Conservation (phyloP, 2,329 filamentous ascomycete genomes). For the Drechslerella stenobrocha region DNA sequence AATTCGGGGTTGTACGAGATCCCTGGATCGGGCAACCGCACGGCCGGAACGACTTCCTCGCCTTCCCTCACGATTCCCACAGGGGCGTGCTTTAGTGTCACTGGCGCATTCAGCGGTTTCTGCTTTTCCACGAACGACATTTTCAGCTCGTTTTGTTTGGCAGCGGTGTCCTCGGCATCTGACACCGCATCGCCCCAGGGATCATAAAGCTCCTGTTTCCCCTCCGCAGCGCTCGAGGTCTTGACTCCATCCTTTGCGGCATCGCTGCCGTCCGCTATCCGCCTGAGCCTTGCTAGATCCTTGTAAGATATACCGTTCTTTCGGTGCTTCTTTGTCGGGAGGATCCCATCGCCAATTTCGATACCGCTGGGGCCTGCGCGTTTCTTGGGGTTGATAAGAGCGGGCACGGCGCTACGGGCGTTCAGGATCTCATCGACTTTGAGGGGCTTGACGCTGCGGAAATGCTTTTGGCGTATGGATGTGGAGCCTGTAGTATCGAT, state of each 20-base stretch:
- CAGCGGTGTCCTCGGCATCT: conserved; percentile 51
- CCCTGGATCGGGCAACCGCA: conserved; percentile 76
- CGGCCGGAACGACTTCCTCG: conserved; percentile 71
- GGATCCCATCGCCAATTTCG: conserved; percentile 64
- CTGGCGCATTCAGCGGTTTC: conserved; percentile 70
- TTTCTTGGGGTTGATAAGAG: conserved; percentile 74
- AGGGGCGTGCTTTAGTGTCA: conserved; percentile 74
- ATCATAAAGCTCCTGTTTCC: conserved; percentile 70
- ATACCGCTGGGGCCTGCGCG: conserved; percentile 59
- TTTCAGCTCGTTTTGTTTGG: conserved; percentile 60
- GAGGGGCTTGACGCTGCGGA: conserved; percentile 73
- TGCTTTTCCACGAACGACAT: conserved; percentile 66
- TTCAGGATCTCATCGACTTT: conserved; percentile 91
- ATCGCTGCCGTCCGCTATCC: conserved; percentile 75
- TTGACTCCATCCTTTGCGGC: conserved; percentile 58
- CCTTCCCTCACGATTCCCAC: conserved; percentile 81
- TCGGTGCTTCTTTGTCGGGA: conserved; percentile 74
- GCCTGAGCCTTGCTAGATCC: conserved; percentile 76
- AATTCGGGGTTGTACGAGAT: conserved; percentile 93
- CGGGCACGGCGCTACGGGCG: conserved; percentile 77
- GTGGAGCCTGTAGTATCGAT: conserved; percentile 75
- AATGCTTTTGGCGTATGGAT: conserved; percentile 66
- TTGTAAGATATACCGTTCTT: conserved; percentile 80
- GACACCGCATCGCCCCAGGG: conserved; percentile 68
- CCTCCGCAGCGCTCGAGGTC: conserved; percentile 55